These are phyloP conservation scores for Metschnikowia shivogae DNA, from an alignment of 805 yeast genomes.

Conservation along the genomic window DNA sequence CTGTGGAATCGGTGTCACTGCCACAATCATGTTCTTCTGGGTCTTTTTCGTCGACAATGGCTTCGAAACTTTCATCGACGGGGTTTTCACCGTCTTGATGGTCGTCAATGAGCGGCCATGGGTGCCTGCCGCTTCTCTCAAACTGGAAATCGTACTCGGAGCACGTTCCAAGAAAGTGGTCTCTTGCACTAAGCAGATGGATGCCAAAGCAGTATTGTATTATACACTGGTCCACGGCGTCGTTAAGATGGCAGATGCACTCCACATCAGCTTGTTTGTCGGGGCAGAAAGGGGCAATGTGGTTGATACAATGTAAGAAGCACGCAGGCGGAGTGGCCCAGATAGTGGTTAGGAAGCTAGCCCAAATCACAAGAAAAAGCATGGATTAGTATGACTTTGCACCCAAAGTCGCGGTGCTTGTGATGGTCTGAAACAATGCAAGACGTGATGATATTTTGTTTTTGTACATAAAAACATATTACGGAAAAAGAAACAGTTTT, in stretches of 20 bases:
- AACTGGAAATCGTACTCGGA: constrained; percentile 27
- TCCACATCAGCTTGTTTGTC: constrained; percentile 30
- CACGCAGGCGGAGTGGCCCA: constrained; percentile 50
- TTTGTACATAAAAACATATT: too few relatives aligned
- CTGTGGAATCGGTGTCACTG: constrained; percentile 3
- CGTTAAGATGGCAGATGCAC: constrained; percentile 38
- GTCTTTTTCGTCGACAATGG: constrained; percentile 3
- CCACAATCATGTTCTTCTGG: constrained; percentile 3
- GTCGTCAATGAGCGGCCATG: constrained; percentile 3
- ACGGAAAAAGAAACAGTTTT: too few relatives aligned
- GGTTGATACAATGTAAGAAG: constrained; percentile 40
- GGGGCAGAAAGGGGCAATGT: constrained; percentile 33
- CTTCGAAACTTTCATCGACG: constrained; percentile 3
- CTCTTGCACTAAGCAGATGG: constrained; percentile 40
- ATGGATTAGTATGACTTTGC: constrained; percentile 9
- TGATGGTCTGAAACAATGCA: too few relatives aligned
- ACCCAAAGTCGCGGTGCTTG: constrained; percentile 10
- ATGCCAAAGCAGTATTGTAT: constrained; percentile 45
- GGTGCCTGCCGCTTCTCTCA: not conserved
- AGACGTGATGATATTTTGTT: too few relatives aligned
- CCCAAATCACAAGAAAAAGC: constrained; percentile 7
- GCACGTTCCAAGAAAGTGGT: constrained; percentile 48
- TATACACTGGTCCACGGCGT: constrained; percentile 41
- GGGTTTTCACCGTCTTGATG: not conserved
- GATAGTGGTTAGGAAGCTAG: constrained; percentile 4